These are phyloP conservation scores for Scedosporium aurantiacum DNA, from an alignment of 2,329 filamentous ascomycete genomes.

Conservation along the genomic window DNA sequence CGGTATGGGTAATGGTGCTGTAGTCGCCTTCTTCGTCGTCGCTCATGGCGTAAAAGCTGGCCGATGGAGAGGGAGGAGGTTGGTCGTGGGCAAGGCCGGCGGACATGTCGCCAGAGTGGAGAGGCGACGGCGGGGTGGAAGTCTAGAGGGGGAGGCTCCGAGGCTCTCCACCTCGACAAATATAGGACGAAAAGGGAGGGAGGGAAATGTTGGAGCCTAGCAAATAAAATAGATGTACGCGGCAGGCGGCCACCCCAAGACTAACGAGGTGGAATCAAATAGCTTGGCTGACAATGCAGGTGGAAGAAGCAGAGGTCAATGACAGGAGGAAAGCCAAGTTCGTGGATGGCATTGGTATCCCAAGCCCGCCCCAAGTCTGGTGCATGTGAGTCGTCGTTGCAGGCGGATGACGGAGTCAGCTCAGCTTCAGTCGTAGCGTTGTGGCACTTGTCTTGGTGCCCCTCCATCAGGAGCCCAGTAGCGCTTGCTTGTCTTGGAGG, in stretches of 20 bases:
- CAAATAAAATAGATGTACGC: constrained; percentile 2
- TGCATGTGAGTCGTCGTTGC: neutral
- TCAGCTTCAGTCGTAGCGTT: too few relatives aligned
- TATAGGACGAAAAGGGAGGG: neutral
- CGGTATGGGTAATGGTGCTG: constrained; percentile 77
- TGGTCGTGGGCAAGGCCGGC: constrained; percentile 14
- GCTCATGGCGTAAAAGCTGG: constrained; percentile 89
- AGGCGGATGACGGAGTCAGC: constrained; percentile 5
- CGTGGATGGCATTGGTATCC: neutral
- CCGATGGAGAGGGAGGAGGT: constrained; percentile 58
- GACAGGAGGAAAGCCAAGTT: neutral
- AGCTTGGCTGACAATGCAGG: constrained; percentile 6
- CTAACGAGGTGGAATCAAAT: neutral
- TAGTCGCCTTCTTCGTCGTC: constrained; percentile 95
- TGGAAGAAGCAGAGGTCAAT: neutral
- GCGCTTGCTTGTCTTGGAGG: constrained; percentile 6
- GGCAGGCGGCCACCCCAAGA: neutral
- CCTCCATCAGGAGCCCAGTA: neutral
- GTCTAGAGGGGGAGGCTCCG: neutral
- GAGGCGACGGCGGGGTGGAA: neutral
- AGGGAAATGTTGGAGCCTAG: neutral
- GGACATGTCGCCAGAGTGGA: constrained; percentile 12
- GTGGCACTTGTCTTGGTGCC: too few relatives aligned
- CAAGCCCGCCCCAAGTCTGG: neutral
- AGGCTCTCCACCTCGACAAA: constrained; percentile 1